Percentiles rank a stretch among this genome's conserved stretches.
phyloP scores from a whole-genome alignment of 2,329 filamentous ascomycete genomes.

The Penicillium capsulatum region DNA sequence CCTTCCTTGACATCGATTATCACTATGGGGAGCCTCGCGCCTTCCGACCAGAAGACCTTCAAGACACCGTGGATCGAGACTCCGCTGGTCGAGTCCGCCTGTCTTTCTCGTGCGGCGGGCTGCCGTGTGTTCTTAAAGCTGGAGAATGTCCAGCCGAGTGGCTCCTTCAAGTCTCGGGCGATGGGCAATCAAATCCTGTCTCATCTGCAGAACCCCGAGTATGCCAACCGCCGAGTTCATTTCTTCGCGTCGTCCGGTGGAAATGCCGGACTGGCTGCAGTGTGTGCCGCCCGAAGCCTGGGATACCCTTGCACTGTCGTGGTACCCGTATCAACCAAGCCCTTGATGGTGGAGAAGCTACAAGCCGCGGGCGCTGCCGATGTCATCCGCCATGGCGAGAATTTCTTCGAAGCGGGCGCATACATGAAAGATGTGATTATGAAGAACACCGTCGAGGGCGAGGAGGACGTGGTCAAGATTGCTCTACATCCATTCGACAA shows the following conservation, averaged over 20 bases:
- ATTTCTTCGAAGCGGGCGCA: constrained; percentile 65
- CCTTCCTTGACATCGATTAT: constrained; percentile 13
- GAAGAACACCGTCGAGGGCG: constrained; percentile 24
- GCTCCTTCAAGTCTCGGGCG: constrained; percentile 78
- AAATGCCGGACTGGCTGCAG: constrained; percentile 79
- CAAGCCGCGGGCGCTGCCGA: constrained; percentile 59
- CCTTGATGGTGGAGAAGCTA: constrained; percentile 69
- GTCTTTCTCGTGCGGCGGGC: constrained; percentile 65
- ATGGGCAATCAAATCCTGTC: constrained; percentile 67
- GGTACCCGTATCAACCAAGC: constrained; percentile 62
- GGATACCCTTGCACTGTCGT: constrained; percentile 68
- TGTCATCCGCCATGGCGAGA: constrained; percentile 64
- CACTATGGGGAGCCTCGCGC: constrained; percentile 37
- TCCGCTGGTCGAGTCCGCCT: constrained; percentile 62
- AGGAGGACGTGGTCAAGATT: constrained; percentile 36
- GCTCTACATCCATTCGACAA: constrained; percentile 46
- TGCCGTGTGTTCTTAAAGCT: constrained; percentile 83
- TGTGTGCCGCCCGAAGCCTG: constrained; percentile 64
- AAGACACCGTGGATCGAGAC: constrained; percentile 64
- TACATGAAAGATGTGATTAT: constrained; percentile 56
- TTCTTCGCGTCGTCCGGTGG: constrained; percentile 80
- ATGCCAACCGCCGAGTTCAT: constrained; percentile 49
- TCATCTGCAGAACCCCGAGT: constrained; percentile 41
- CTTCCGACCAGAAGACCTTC: constrained; percentile 20
- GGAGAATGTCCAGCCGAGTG: constrained; percentile 77